phyloP scores from a whole-genome alignment of 805 yeast genomes.

The Saccharomyces eubayanus region DNA sequence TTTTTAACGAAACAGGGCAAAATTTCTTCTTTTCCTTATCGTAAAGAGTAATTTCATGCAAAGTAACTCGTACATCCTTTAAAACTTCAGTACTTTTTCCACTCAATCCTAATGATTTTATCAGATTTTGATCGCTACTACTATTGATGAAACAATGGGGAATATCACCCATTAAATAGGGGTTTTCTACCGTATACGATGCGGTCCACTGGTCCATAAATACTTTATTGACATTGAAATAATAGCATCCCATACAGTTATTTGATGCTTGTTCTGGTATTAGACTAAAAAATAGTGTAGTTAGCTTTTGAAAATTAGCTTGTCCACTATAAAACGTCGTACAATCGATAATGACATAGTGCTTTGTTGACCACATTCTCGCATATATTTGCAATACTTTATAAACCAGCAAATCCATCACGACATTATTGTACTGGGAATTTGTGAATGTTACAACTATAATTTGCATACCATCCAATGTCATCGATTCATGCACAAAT shows the following conservation, averaged over 20 bases:
- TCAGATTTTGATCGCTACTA: slow-evolving; percentile 34
- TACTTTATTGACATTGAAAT: slow-evolving; percentile 32
- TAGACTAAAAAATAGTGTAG: slow-evolving; percentile 32
- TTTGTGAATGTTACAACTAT: slow-evolving; percentile 43
- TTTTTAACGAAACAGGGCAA: slow-evolving; percentile 49
- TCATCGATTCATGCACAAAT: slow-evolving; percentile 52
- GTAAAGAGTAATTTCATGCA: slow-evolving; percentile 44
- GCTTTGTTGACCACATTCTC: slow-evolving; percentile 61
- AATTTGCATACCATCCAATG: slow-evolving; percentile 63
- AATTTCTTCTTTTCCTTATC: slow-evolving; percentile 39
- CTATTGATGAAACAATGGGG: slow-evolving; percentile 36
- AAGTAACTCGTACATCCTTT: slow-evolving; percentile 40
- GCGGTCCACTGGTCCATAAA: slow-evolving; percentile 19
- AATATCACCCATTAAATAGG: slow-evolving; percentile 11
- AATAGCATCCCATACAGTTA: slow-evolving; percentile 48
- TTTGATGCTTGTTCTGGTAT: slow-evolving; percentile 43
- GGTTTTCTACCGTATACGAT: slow-evolving; percentile 6
- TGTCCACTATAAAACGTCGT: slow-evolving; percentile 41
- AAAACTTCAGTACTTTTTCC: slow-evolving; percentile 33
- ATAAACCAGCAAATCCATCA: slow-evolving; percentile 45
- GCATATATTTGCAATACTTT: slow-evolving; percentile 54
- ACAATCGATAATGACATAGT: slow-evolving; percentile 53
- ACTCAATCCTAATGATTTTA: slow-evolving; percentile 37
- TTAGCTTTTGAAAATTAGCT: slow-evolving; percentile 10
- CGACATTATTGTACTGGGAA: slow-evolving; percentile 28